Evolutionary conservation across 768 basidiomycete genomes (phyloP).

Genomic region (Gymnopilus dilepis): DNA sequence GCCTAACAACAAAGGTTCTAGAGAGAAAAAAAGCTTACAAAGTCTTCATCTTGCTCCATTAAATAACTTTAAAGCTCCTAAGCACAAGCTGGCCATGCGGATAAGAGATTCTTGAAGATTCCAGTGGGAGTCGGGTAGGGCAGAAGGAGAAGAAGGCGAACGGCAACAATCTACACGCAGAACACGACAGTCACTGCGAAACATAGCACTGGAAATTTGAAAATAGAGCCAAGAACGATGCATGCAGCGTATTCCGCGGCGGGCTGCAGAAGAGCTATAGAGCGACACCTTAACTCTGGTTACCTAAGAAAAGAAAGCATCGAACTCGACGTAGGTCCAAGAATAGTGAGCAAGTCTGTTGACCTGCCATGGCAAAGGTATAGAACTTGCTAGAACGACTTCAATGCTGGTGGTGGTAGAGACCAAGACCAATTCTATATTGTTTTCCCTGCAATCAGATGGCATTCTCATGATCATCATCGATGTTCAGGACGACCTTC

Average conservation of each 20-base stretch:
- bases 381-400: neutral
- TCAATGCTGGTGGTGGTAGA: neutral
- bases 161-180: neutral
- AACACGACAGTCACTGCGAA: neutral
- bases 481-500: neutral
- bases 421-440: neutral
- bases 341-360: neutral
- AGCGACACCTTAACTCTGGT: neutral
- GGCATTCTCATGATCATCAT: neutral
- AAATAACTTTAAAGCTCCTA: neutral
- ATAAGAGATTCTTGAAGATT: neutral
- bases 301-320: neutral
- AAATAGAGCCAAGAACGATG: neutral
- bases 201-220: neutral
- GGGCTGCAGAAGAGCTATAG: neutral
- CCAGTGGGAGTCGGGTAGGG: neutral
- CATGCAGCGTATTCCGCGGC: neutral
- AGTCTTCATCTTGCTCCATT: neutral
- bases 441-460: neutral
- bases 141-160: neutral
- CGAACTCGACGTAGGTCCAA: neutral
- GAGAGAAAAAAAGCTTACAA: neutral
- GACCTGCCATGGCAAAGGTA: neutral
- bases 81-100: neutral
- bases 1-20: neutral